phyloP scores from a whole-genome alignment of 805 yeast genomes.

The Blastobotrys americana region DNA sequence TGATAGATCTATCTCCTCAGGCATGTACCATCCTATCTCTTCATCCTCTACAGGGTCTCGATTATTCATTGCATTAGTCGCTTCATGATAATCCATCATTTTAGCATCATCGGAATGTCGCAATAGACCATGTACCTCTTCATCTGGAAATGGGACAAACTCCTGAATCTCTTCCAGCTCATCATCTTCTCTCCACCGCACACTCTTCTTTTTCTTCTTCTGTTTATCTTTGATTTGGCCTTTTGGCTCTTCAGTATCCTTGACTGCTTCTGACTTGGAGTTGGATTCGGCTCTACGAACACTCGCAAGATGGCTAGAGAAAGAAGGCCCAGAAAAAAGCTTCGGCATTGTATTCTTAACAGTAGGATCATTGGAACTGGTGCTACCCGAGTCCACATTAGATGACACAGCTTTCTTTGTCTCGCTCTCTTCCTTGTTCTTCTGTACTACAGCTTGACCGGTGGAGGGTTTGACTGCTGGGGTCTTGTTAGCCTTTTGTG shows the following conservation, averaged over 20 bases:
- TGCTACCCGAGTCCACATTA: no score
- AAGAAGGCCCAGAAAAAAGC: constrained; percentile 13
- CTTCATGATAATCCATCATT: constrained; percentile 16
- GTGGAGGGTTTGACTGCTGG: constrained; percentile 3
- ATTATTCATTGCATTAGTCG: constrained; percentile 1
- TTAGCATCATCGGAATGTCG: constrained; percentile 12
- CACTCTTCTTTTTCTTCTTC: constrained; percentile 12
- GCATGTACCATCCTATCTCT: constrained; percentile 17
- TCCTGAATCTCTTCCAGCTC: constrained; percentile 12
- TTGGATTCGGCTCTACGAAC: constrained; percentile 1
- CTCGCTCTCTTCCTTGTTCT: no score
- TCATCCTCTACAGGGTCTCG: constrained; percentile 8
- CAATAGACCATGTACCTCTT: neutral
- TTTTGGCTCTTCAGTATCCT: neutral
- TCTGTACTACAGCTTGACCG: constrained; percentile 8
- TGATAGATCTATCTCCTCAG: constrained; percentile 8
- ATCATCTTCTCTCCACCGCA: constrained; percentile 16
- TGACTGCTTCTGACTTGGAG: neutral
- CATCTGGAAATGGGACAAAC: constrained; percentile 11
- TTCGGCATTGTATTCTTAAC: constrained; percentile 4
- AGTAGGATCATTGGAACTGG: constrained; percentile 1
- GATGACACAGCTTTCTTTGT: no score
- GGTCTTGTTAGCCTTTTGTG: neutral
- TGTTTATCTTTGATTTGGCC: neutral
- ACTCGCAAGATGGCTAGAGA: constrained; percentile 12